Conservation (phyloP, 345 rosid species). For the Aegle marmelos region DNA sequence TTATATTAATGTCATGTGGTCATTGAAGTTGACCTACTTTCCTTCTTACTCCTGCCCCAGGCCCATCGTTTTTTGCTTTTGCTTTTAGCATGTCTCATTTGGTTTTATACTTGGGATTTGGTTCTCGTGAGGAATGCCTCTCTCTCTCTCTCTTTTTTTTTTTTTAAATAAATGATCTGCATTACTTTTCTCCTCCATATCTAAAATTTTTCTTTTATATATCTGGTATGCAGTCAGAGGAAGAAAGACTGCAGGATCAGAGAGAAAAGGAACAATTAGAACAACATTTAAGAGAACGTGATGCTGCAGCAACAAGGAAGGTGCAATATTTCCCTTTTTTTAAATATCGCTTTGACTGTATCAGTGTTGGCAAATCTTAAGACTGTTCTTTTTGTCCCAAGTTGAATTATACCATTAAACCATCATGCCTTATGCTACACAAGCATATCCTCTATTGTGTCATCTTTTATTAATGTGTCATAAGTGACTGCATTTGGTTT, state of each 20-base stretch:
- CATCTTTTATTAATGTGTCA: neutral
- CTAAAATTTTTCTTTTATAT: constrained; percentile 7
- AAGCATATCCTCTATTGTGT: neutral
- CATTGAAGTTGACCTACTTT: neutral
- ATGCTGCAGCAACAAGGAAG: constrained; percentile 79
- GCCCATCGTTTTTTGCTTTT: neutral
- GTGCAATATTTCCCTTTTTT: constrained; percentile 27
- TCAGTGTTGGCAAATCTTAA: neutral
- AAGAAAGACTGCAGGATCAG: constrained; percentile 89
- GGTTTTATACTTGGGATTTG: neutral
- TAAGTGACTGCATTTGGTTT: neutral
- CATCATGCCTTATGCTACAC: neutral
- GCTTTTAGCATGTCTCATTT: neutral
- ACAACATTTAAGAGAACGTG: constrained; percentile 76
- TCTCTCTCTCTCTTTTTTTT: neutral
- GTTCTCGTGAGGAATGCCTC: neutral
- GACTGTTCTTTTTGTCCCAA: neutral
- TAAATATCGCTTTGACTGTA: neutral
- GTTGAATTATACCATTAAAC: neutral
- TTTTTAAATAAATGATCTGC: no score
- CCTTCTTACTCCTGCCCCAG: neutral
- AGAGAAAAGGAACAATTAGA: constrained; percentile 88
- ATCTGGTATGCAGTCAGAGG: constrained; percentile 64
- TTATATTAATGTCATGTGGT: neutral
- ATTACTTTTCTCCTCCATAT: neutral